Evolutionary conservation across 306 rosid genomes (phyloP), one percentile per base, ranked within the genome.

Genomic region (Acacia crassicarpa): DNA sequence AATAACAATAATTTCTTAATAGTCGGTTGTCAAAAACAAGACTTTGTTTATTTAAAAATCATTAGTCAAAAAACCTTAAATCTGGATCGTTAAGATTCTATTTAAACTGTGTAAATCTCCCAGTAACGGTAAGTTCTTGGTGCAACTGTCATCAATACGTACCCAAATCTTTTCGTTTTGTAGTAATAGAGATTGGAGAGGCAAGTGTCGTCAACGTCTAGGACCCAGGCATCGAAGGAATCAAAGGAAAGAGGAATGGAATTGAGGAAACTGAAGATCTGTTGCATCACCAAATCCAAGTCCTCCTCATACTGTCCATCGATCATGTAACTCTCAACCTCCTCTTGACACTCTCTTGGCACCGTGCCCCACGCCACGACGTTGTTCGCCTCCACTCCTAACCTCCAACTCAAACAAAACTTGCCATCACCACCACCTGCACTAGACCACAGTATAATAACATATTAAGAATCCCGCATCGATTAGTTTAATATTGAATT

Each of bases 151-250:
- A 46, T 46, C 13, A 14, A 13, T 3, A 56, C 78, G 22, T 43
- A 76, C 80, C 80, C 94, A 32, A 83, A 91, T 83, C 88, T 65
- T 80, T 85, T 89, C 3, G 79, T 62, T 75, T 41, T 80, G 81
- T 91, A 91, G 67, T 89, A 91, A 5, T 72, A 63, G 27, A 87
- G 23, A 81, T 91, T 91, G 51, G 94, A 91, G 44, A 91, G 63
- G 81, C 94, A 91, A 22, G 94, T 91, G 70, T 91, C 94, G 49
- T 91, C 94, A 30, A 91, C 91, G 56, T 91, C 94, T 12, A 91
- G 77, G 70, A 89, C 73, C 92, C 91, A 91, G 35, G 91, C 92
- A 40, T 91, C 94, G 58, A 77, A 15, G 67, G 85, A 88, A 33
- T 91, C 87, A 0, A 19, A 70, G 11, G 85, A 62, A 3, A 74